Base-by-base conservation (phyloP, 2,329 filamentous ascomycete species). In the Paracorniculantispora psalliotae region DNA sequence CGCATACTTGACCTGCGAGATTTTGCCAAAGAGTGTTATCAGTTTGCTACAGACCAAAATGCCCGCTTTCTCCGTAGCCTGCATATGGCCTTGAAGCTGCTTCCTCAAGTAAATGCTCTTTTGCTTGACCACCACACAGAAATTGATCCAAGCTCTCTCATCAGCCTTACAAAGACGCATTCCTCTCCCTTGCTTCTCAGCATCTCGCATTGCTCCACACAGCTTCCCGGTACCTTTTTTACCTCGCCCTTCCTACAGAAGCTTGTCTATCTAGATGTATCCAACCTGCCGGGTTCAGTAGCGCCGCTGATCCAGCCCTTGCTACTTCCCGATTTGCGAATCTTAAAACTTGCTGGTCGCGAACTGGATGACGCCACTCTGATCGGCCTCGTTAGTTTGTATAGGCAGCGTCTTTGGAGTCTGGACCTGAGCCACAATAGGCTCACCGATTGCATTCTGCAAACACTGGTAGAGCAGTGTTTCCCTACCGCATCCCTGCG, bases 251-350 rank as follows among this genome's bases (percentile, higher is more conserved):
- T 71, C 44, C 70, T 81, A 53, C 67, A 68, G 4, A 66, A 68
- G 13, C 63, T 85, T 35, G 71, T 81, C 6, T 85, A 81, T 61
- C 73, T 85, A 3, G 82, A 85, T 59, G 61, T 83, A 9, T 84
- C 81, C 0, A 69, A 73, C 21, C 64, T 79, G n/a, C 75, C 76
- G 0, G 80, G 78, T 1, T 80, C 79, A 0, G 64, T 81, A 12
- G 68, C 65, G 44, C 64, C 69, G 17, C 64, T 79, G 1, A 59
- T 75, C 6, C 68, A 72, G 13, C 63, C 67, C 0, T 68, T 68
- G 1, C 51, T 76, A 3, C 67, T 84, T 37, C 75, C 77, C 2
- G 69, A 73, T 48, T 72, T 87, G 9, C 77, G 79, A 3, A 71
- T 86, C 3, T 67, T 87, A 26, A 86, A 83, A 63, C 68, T 78